Percentiles rank a stretch among this genome's conserved stretches.
phyloP scores from a whole-genome alignment of 164 flowering plant genomes.

The Kingdonia uniflora region DNA sequence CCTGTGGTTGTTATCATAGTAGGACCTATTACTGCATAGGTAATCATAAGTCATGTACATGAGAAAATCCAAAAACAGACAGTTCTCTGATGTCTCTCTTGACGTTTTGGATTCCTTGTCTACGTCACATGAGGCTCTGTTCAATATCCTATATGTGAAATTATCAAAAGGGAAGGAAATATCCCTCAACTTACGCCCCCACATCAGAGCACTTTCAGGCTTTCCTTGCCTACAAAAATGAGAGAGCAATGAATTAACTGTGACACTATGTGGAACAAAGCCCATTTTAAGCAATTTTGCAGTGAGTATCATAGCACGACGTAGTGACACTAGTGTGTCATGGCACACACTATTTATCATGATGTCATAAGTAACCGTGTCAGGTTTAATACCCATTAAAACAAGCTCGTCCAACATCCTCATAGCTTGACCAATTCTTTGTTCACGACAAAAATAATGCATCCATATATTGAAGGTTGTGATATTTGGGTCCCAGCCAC shows the following conservation, averaged over 20 bases:
- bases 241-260: conserved; percentile 61
- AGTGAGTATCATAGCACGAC: conserved; percentile 61
- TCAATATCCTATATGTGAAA: conserved; percentile 42
- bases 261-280: conserved; percentile 68
- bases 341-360: conserved; percentile 62
- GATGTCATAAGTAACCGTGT: conserved; percentile 80
- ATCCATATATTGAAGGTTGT: conserved; percentile 69
- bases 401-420: conserved; percentile 64
- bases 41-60: conserved; percentile 74
- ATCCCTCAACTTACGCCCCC: conserved; percentile 60
- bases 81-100: conserved; percentile 31
- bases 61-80: conserved; percentile 66
- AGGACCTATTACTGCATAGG: conserved; percentile 28
- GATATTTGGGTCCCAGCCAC: conserved; percentile 68
- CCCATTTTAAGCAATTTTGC: conserved; percentile 82
- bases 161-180: conserved; percentile 53
- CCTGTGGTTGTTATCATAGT: conserved; percentile 6
- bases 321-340: conserved; percentile 54
- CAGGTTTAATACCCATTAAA: conserved; percentile 52
- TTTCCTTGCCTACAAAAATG: conserved; percentile 68
- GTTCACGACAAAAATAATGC: conserved; percentile 41
- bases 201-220: conserved; percentile 56
- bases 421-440: conserved; percentile 50
- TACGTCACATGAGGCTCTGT: conserved; percentile 31
- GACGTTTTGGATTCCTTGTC: conserved; percentile 18